phyloP scores from a whole-genome alignment of 1,139 yeast species.

The Pichiaceae sp. region DNA sequence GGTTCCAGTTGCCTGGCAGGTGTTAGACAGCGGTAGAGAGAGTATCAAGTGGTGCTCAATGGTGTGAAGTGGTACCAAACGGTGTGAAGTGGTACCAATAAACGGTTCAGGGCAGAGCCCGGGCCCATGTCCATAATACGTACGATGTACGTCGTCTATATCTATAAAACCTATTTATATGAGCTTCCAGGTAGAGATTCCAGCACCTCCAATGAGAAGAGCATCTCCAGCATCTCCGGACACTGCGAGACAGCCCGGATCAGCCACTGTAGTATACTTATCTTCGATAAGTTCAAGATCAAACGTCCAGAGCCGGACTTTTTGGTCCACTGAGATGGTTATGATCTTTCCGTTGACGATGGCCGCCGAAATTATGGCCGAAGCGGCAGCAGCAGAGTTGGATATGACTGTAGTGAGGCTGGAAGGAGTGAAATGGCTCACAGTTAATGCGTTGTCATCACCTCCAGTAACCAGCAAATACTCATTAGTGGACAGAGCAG shows the following conservation, averaged over 20 bases:
- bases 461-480: slow-evolving; percentile 61
- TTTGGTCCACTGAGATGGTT: slow-evolving; percentile 73
- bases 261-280: slow-evolving; percentile 76
- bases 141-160: too few species aligned
- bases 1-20: too few species aligned
- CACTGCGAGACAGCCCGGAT: slow-evolving; percentile 66
- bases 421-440: slow-evolving; percentile 47
- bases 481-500: slow-evolving; percentile 2
- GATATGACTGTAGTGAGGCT: slow-evolving; percentile 8
- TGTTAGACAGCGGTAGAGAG: too few species aligned
- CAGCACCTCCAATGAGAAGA: slow-evolving; percentile 64
- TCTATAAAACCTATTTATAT: too few species aligned
- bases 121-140: not conserved
- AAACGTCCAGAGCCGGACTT: slow-evolving; percentile 53
- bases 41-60: not conserved
- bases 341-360: slow-evolving; percentile 27
- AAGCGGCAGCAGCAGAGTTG: slow-evolving; percentile 57
- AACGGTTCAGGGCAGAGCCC: too few species aligned
- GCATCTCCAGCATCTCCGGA: slow-evolving; percentile 23
- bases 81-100: too few species aligned
- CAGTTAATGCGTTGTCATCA: slow-evolving; percentile 73
- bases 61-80: too few species aligned
- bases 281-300: slow-evolving; percentile 32
- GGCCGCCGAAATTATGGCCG: slow-evolving; percentile 70
- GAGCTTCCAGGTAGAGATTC: slow-evolving; percentile 46